Base-by-base conservation (phyloP, 495 filamentous ascomycete genomes). In the Neurospora sp. region DNA sequence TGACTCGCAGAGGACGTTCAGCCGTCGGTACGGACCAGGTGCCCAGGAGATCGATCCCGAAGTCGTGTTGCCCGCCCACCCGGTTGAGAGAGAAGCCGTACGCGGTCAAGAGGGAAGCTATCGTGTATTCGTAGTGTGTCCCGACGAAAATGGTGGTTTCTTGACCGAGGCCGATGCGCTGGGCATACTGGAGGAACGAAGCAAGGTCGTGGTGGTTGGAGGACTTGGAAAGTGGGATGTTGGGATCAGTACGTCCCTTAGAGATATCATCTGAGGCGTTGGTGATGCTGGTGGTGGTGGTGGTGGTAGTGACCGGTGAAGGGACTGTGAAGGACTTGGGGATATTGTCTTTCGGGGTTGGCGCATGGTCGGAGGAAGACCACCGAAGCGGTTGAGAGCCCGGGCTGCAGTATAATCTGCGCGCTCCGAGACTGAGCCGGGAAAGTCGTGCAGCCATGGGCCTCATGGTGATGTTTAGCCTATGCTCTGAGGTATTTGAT, bases 1-100 rank as follows among this genome's bases (percentile, higher is more conserved):
- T 76, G 2, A 93, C 88, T 70, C 86, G 87, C 5, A 96, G 73
- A 0, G 89, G 85, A 70, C 81, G 70, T 78, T 76, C 62, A 73
- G 78, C 43, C 5, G 21, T 21, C 3, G 71, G 43, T 8, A 93
- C 81, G 15, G 84, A 81, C 95, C 95, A 98, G 21, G 88, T 88
- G 31, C 94, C 94, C 3, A 93, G 82, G 0, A 98, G 87, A 80
- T 98, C 95, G 78, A 97, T 92, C 39, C 95, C 95, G 70, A 82
- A 84, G 82, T 98, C 94, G 19, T 88, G 88, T 37, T 83, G 84
- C 43, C 92, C 91, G 75, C 96, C 96, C 19, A 91, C 87, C 62
- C 93, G 91, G 66, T 85, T 83, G 5, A 98, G 87, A 38, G 78
- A 77, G 83, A 98, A 92, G 45, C 87, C 89, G 48, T 90, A 86